Percentiles rank a stretch among this genome's conserved stretches.
phyloP scores from a whole-genome alignment of 129 eudicot genomes.

The sunflower (Helianthus annuus) region HanXRQr2.0-SUNRISE NC_035439.2:40672685-40673184 shows the following conservation, averaged over 20 bases:
- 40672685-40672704: constrained; percentile 57
- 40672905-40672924: constrained; percentile 57
- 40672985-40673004: neutral
- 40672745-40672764: constrained; percentile 56
- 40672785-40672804: constrained; percentile 8
- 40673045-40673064: neutral
- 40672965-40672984: constrained; percentile 55
- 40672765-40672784: neutral
- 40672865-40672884: constrained; percentile 61
- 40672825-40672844: neutral
- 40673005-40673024: neutral
- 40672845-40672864: constrained; percentile 51
- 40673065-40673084: neutral
- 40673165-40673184: constrained; percentile 67
- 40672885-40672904: constrained; percentile 74
- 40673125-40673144: constrained; percentile 66
- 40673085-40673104: neutral
- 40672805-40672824: neutral
- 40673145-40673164: constrained; percentile 54
- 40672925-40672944: constrained; percentile 76
- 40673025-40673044: neutral
- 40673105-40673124: constrained; percentile 12
- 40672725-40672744: constrained; percentile 73
- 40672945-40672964: constrained; percentile 69
- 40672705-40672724: constrained; percentile 72